A percentile compares a stretch with the other conserved stretches of the same genome.
Evolutionary conservation across 805 yeast genomes (phyloP).

Genomic region (Komagataella populi): DNA sequence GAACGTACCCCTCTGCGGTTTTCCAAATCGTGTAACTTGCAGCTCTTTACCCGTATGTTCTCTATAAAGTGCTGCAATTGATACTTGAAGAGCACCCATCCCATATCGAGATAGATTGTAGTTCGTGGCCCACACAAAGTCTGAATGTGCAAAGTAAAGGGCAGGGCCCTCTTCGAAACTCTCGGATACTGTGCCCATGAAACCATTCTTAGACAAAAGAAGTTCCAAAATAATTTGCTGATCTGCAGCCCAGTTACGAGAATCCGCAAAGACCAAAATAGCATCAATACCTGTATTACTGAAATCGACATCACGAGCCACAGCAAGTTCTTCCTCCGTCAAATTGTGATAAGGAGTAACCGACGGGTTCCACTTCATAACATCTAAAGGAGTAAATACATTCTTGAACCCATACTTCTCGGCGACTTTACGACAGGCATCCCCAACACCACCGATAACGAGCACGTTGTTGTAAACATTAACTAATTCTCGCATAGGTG

Average conservation of each 20-base stretch:
- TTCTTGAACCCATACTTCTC: slow-evolving; percentile 72
- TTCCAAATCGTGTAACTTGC: slow-evolving; percentile 74
- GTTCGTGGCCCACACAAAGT: slow-evolving; percentile 88
- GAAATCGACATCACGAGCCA: slow-evolving; percentile 51
- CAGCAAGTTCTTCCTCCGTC: slow-evolving; percentile 53
- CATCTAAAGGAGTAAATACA: slow-evolving; percentile 71
- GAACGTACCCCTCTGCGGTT: slow-evolving; percentile 82
- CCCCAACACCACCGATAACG: slow-evolving; percentile 84
- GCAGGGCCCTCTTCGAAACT: slow-evolving; percentile 69
- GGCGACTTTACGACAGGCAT: slow-evolving; percentile 74
- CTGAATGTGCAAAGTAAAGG: slow-evolving; percentile 82
- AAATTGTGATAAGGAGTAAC: slow-evolving; percentile 75
- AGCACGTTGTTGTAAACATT: slow-evolving; percentile 56
- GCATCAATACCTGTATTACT: slow-evolving; percentile 60
- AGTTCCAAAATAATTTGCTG: slow-evolving; percentile 81
- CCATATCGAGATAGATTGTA: slow-evolving; percentile 75
- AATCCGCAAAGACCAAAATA: slow-evolving; percentile 80
- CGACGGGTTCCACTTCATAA: slow-evolving; percentile 77
- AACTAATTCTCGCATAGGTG: slow-evolving; percentile 81
- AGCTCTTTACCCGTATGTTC: slow-evolving; percentile 78
- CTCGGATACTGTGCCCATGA: slow-evolving; percentile 69
- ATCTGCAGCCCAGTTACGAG: slow-evolving; percentile 88
- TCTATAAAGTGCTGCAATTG: slow-evolving; percentile 71
- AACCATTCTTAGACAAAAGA: slow-evolving; percentile 62
- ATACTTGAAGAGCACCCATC: slow-evolving; percentile 88